Evolutionary conservation across 768 basidiomycete species (phyloP).

Genomic region (Podaxis sp.): DNA sequence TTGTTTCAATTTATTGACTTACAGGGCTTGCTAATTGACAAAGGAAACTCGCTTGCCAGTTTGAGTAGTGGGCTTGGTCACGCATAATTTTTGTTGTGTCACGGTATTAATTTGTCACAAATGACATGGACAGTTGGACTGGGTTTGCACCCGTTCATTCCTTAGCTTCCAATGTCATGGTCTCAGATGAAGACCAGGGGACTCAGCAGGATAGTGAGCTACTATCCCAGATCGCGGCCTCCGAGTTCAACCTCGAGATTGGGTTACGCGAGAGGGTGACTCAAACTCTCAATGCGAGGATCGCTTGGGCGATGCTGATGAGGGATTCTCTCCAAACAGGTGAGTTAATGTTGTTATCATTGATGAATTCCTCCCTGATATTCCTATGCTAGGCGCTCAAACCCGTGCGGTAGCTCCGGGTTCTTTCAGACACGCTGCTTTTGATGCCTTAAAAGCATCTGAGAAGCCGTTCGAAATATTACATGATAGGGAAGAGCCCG

Average conservation of each 20-base stretch:
- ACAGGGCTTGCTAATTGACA: not conserved
- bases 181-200: constrained; percentile 2
- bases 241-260: constrained; percentile 49
- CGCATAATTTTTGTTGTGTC: not conserved
- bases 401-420: constrained; percentile 21
- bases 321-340: constrained; percentile 35
- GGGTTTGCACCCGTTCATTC: not conserved
- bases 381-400: not conserved
- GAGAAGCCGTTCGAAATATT: constrained; percentile 40
- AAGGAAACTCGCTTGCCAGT: not conserved
- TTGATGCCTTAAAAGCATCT: constrained; percentile 37
- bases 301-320: constrained; percentile 46
- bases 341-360: constrained; percentile 13
- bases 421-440: constrained; percentile 37
- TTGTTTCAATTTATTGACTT: too few species aligned
- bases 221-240: constrained; percentile 25
- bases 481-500: constrained; percentile 29
- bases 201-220: not conserved
- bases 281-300: constrained; percentile 40
- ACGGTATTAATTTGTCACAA: not conserved
- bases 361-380: not conserved
- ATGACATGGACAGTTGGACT: not conserved
- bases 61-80: not conserved
- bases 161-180: constrained; percentile 4
- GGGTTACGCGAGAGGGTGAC: constrained; percentile 38